Percentiles rank a stretch among this genome's conserved stretches.
Conservation (phyloP, 352 stramenopile species). For the Globisporangium nodosum region DNA sequence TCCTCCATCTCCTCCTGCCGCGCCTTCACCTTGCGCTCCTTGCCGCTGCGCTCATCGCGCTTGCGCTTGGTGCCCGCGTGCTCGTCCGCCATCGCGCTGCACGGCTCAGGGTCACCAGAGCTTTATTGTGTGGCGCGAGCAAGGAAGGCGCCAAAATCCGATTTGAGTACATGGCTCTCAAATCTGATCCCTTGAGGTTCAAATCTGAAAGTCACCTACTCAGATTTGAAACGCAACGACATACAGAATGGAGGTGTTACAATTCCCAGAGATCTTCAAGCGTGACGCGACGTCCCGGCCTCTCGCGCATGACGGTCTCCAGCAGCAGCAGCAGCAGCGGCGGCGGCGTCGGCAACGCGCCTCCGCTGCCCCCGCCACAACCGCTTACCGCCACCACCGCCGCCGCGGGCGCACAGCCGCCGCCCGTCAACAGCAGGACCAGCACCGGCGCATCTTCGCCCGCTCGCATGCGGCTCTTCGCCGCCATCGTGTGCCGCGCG, state of each 20-base stretch:
- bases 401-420: not conserved
- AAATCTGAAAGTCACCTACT: too few species aligned
- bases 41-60: slow-evolving; percentile 38
- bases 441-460: not conserved
- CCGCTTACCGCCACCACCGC: not conserved
- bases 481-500: slow-evolving; percentile 72
- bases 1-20: slow-evolving; percentile 73
- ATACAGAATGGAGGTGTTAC: too few species aligned
- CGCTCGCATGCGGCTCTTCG: slow-evolving; percentile 51
- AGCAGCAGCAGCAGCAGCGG: slow-evolving; percentile 21
- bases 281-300: not conserved
- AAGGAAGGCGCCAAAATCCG: not conserved
- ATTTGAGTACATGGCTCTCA: not conserved
- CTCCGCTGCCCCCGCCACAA: not conserved
- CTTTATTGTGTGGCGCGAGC: not conserved
- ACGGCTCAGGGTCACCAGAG: not conserved
- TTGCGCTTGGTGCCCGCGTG: slow-evolving; percentile 49
- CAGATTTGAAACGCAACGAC: not conserved
- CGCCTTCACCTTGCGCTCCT: slow-evolving; percentile 37
- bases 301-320: slow-evolving; percentile 34
- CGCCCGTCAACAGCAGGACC: not conserved
- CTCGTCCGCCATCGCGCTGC: slow-evolving; percentile 15
- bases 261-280: slow-evolving; percentile 6
- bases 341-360: slow-evolving; percentile 7
- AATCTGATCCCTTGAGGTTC: too few species aligned